A percentile compares a stretch with the other conserved stretches of the same genome.
Evolutionary conservation across 495 filamentous ascomycete species (phyloP).

Genomic region (Poronia punctata): DNA sequence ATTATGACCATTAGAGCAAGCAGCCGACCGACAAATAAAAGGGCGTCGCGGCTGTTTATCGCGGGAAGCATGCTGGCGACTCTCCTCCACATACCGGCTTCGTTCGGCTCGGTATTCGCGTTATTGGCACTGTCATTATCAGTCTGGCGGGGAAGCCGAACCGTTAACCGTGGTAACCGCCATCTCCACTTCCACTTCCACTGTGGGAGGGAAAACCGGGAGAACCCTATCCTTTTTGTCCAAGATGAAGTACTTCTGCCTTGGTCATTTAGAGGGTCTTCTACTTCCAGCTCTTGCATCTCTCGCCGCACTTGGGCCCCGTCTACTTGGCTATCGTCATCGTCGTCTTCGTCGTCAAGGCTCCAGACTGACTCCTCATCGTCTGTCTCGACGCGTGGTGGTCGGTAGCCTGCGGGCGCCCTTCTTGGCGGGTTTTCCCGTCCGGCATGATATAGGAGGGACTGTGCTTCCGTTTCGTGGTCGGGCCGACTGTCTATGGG

Average conservation of each 20-base stretch:
- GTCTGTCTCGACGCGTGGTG: slow-evolving; percentile 66
- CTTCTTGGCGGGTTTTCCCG: slow-evolving; percentile 29
- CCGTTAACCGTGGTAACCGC: slow-evolving; percentile 38
- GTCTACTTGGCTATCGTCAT: slow-evolving; percentile 33
- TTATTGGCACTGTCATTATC: slow-evolving; percentile 8
- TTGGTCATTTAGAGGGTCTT: slow-evolving; percentile 55
- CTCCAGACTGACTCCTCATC: slow-evolving; percentile 37
- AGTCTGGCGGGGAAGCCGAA: slow-evolving; percentile 29
- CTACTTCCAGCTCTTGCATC: slow-evolving; percentile 84
- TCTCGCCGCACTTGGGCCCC: slow-evolving; percentile 62
- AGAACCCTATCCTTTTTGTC: slow-evolving; percentile 41
- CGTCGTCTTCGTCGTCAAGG: slow-evolving; percentile 34
- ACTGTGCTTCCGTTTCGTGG: slow-evolving; percentile 46
- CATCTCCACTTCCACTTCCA: slow-evolving; percentile 41
- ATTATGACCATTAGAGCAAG: slow-evolving; percentile 69
- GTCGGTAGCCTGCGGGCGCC: slow-evolving; percentile 52
- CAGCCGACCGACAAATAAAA: slow-evolving; percentile 61
- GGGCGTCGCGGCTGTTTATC: slow-evolving; percentile 25
- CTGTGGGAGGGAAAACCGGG: slow-evolving; percentile 36
- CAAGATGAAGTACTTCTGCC: slow-evolving; percentile 33
- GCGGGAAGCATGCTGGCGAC: slow-evolving; percentile 18
- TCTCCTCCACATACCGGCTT: slow-evolving; percentile 20
- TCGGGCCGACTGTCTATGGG: slow-evolving; percentile 27
- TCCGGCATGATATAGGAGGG: slow-evolving; percentile 46
- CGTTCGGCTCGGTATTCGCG: slow-evolving; percentile 9